phyloP scores from a whole-genome alignment of 768 basidiomycete genomes.

The Mycena capillaripes region DNA sequence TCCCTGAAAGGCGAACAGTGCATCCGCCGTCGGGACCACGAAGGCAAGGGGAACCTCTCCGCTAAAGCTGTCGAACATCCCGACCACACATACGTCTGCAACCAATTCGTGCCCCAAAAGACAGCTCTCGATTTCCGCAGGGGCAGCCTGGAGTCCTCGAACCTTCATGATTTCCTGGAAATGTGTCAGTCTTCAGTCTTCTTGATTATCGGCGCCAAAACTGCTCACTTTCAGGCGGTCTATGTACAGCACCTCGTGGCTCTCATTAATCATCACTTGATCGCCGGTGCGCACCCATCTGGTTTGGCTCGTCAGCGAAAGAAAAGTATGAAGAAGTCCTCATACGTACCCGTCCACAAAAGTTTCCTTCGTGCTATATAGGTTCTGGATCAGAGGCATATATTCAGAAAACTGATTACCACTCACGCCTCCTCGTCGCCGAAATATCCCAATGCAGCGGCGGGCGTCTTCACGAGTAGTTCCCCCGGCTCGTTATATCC shows the following conservation, averaged over 20 bases:
- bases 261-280: slow-evolving; percentile 60
- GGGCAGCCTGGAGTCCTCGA: slow-evolving; percentile 45
- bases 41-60: slow-evolving; percentile 70
- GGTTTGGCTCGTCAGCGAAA: neutral
- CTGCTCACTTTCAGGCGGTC: slow-evolving; percentile 62
- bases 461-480: slow-evolving; percentile 53
- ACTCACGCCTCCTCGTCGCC: slow-evolving; percentile 59
- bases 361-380: slow-evolving; percentile 1
- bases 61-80: slow-evolving; percentile 63
- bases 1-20: slow-evolving; percentile 41
- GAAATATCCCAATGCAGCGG: slow-evolving; percentile 53
- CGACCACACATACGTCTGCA: slow-evolving; percentile 59
- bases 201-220: too few relatives aligned
- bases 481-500: slow-evolving; percentile 59
- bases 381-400: neutral
- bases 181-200: neutral
- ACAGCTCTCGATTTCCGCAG: slow-evolving; percentile 60
- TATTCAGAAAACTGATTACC: too few relatives aligned
- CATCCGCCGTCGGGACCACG: slow-evolving; percentile 54
- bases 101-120: slow-evolving; percentile 58
- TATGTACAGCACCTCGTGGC: slow-evolving; percentile 62
- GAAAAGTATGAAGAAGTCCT: neutral
- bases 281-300: slow-evolving; percentile 64
- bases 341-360: slow-evolving; percentile 21
- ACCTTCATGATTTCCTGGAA: slow-evolving; percentile 30